Conservation (phyloP, 148 eudicot species). For the Amaranthus hypochondriacus region DNA sequence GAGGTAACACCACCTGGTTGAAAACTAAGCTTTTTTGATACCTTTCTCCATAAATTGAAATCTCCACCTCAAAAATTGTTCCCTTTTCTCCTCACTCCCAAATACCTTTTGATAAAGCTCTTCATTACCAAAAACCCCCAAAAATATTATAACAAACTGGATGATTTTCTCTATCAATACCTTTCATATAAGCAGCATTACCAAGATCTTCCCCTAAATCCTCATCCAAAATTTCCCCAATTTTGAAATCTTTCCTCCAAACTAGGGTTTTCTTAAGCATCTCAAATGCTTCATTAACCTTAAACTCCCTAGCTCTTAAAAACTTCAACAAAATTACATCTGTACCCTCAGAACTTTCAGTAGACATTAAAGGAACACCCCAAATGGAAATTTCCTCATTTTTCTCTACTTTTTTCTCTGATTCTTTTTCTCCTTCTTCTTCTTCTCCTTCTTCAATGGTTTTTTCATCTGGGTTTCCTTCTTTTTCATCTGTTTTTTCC, state of each 20-base stretch:
- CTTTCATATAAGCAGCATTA: slow-evolving; percentile 42
- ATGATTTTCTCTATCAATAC: slow-evolving; percentile 48
- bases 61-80: slow-evolving; percentile 57
- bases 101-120: slow-evolving; percentile 47
- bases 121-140: slow-evolving; percentile 40
- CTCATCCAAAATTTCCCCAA: slow-evolving; percentile 40
- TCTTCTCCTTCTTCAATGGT: slow-evolving; percentile 3
- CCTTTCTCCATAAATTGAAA: slow-evolving; percentile 60
- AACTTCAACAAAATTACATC: slow-evolving; percentile 58
- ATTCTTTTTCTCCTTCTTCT: background rate
- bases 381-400: slow-evolving; percentile 35
- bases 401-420: slow-evolving; percentile 5
- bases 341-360: slow-evolving; percentile 35
- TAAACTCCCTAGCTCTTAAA: slow-evolving; percentile 60
- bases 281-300: slow-evolving; percentile 45
- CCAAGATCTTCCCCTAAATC: slow-evolving; percentile 42
- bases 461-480: slow-evolving; percentile 6
- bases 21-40: slow-evolving; percentile 52
- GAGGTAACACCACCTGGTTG: slow-evolving; percentile 46
- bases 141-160: slow-evolving; percentile 65
- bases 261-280: slow-evolving; percentile 54
- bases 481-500: slow-evolving; percentile 4
- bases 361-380: slow-evolving; percentile 58
- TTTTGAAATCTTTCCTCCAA: slow-evolving; percentile 52
- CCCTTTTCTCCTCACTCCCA: slow-evolving; percentile 43